Base-by-base conservation (phyloP, 2,329 filamentous ascomycete genomes). In the Sporothrix pallida region DNA sequence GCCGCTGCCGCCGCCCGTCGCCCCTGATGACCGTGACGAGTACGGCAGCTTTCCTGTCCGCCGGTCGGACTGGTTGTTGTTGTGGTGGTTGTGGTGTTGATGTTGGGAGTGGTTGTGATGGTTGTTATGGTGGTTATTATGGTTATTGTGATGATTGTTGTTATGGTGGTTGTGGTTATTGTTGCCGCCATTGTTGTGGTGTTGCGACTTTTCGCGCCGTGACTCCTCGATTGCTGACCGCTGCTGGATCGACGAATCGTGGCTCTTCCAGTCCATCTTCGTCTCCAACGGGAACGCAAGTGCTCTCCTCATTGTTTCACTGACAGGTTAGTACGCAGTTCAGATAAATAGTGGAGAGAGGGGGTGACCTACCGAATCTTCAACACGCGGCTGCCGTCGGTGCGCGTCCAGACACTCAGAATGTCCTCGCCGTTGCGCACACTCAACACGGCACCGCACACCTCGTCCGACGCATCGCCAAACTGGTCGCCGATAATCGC, bases 391-490 rank as follows among this genome's bases (percentile, higher is more conserved):
- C 94, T 94, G 62, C 94, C 95, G 80, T 97, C 93, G 79, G 93
- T 96, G 82, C 94, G 93, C 72, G 95, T 97, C 96, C 96, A 99
- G 80, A 99, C 94, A 84, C 94, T 98, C 82, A 99, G 88, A 75
- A 98, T 97, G 81, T 99, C 96, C 84, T 99, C 96, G 60, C 95
- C 95, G 79, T 95, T 97, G 76, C 96, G 89, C 76, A 99, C 93
- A 81, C 95, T 98, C 60, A 99, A 87, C 44, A 99, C 96, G 72
- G 93, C 94, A 75, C 96, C 96, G 80, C 95, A 99, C 58, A 99
- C 92, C 82, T 99, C 95, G 78, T 98, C 95, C 70, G 92, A 90
- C 52, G 94, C 95, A 80, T 98, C 96, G 71, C 90, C 89, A 81
- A 99, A 98, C 81, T 98, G 94, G 79, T 98, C 95, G 60, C 96